phyloP scores from a whole-genome alignment of 345 rosid species.

The Rhodamnia argentea region DNA sequence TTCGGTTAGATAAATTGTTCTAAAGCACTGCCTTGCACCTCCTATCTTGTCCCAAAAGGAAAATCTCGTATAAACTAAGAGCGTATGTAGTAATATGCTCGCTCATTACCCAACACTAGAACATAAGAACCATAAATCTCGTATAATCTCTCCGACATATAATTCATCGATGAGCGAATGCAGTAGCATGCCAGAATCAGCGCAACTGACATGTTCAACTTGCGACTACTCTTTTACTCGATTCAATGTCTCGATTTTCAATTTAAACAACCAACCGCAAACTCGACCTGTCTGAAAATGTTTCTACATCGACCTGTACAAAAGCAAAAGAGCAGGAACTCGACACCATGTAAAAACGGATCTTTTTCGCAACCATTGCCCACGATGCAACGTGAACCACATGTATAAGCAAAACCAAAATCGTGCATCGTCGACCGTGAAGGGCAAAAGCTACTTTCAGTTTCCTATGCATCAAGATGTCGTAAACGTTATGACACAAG shows the following conservation, averaged over 20 bases:
- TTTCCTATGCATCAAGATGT: background rate
- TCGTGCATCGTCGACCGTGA: background rate
- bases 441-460: background rate
- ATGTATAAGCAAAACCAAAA: background rate
- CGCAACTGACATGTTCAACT: background rate
- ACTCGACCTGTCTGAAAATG: background rate
- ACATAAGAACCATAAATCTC: background rate
- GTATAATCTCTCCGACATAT: background rate
- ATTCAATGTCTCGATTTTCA: background rate
- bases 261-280: background rate
- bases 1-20: background rate
- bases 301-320: background rate
- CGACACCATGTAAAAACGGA: background rate
- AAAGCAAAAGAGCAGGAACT: background rate
- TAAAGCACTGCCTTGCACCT: background rate
- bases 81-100: background rate
- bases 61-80: background rate
- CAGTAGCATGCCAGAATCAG: background rate
- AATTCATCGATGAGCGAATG: background rate
- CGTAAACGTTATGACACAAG: background rate
- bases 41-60: background rate
- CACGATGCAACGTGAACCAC: background rate
- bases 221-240: background rate
- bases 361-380: background rate
- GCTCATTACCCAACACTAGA: background rate